Evolutionary conservation across 2,329 filamentous ascomycete species (phyloP).

Genomic region (Fusarium sp.): DNA sequence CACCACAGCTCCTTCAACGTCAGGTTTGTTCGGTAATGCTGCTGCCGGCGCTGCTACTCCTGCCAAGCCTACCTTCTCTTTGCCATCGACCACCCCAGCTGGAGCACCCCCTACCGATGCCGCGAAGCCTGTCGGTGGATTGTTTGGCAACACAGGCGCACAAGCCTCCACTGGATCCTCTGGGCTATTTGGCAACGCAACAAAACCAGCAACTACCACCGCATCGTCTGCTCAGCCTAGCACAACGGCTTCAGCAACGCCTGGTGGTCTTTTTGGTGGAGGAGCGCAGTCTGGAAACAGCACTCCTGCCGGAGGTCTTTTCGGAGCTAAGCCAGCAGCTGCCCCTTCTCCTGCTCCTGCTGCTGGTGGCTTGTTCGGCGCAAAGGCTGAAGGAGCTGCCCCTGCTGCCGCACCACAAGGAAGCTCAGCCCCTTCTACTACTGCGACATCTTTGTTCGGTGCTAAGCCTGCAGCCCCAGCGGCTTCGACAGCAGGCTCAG

Average conservation of each 20-base stretch:
- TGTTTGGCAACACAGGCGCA: conserved; percentile 43
- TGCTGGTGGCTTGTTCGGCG: conserved; percentile 42
- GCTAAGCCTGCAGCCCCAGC: conserved; percentile 55
- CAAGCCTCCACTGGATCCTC: conserved; percentile 39
- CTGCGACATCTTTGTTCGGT: conserved; percentile 54
- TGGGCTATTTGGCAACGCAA: conserved; percentile 47
- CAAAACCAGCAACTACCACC: conserved; percentile 46
- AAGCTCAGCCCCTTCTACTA: conserved; percentile 37
- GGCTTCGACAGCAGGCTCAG: conserved; percentile 48
- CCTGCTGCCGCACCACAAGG: conserved; percentile 30
- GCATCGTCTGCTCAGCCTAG: conserved; percentile 30
- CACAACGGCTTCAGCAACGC: conserved; percentile 35
- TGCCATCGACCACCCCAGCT: conserved; percentile 67
- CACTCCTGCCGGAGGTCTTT: conserved; percentile 50
- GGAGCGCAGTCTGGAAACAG: conserved; percentile 49
- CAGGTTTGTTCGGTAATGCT: conserved; percentile 49
- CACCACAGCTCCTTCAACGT: conserved; percentile 44
- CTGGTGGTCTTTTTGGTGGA: conserved; percentile 51
- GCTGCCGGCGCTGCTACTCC: conserved; percentile 51
- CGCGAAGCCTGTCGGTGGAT: conserved; percentile 44
- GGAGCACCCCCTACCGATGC: conserved; percentile 62
- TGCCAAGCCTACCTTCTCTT: conserved; percentile 61
- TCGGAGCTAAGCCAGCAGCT: conserved; percentile 49
- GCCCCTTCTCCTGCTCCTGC: conserved; percentile 43
- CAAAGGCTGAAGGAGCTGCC: conserved; percentile 44